These are phyloP conservation scores for Cytospora chrysosperma DNA, from an alignment of 2,329 filamentous ascomycete genomes.

Conservation along the genomic window DNA sequence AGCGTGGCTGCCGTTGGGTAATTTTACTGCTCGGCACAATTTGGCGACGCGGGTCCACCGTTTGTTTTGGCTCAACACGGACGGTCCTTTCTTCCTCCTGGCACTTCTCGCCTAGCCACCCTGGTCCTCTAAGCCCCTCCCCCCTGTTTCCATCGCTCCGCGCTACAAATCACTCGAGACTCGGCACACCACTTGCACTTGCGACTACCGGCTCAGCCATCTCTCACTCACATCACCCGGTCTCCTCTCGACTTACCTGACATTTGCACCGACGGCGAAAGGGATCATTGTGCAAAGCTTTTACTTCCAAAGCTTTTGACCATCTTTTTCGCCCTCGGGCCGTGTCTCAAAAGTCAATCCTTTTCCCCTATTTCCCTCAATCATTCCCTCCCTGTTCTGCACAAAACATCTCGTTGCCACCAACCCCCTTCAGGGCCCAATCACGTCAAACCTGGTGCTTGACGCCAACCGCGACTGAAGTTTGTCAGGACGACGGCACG, in stretches of 20 bases:
- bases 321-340: conserved; percentile 20
- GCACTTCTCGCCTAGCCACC: conserved; percentile 15
- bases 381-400: background rate
- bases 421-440: background rate
- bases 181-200: conserved; percentile 16
- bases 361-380: background rate
- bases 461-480: conserved; percentile 13
- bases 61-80: conserved; percentile 22
- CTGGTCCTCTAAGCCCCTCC: background rate
- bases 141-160: conserved; percentile 11
- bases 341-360: conserved; percentile 19
- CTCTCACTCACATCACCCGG: conserved; percentile 13
- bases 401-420: background rate
- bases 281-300: conserved; percentile 16
- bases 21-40: conserved; percentile 25
- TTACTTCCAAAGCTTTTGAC: conserved; percentile 13
- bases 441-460: conserved; percentile 15
- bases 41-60: conserved; percentile 21
- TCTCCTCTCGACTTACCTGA: conserved; percentile 15
- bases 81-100: conserved; percentile 8
- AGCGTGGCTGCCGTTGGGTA: conserved; percentile 20
- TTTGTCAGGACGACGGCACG: conserved; percentile 19
- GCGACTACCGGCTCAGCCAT: conserved; percentile 12
- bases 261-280: conserved; percentile 17
- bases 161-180: conserved; percentile 24